These are phyloP conservation scores for Phytophthora chlamydospora DNA, from an alignment of 352 stramenopile species.

Conservation along the genomic window DNA sequence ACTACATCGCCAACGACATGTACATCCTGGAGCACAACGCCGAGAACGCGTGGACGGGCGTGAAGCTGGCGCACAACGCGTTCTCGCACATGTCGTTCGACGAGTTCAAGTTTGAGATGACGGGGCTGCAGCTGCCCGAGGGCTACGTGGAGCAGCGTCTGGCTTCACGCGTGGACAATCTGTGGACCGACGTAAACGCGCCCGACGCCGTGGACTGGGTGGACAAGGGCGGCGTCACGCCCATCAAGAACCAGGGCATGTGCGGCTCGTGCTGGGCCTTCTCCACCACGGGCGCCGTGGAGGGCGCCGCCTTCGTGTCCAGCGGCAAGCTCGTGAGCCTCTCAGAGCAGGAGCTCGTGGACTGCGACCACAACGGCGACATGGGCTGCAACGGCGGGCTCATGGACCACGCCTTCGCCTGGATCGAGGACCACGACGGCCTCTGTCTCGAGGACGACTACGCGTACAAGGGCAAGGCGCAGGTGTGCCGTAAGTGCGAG, in stretches of 20 bases:
- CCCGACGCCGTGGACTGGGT: constrained; percentile 95
- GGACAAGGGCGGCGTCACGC: constrained; percentile 91
- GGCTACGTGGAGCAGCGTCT: constrained; percentile 72
- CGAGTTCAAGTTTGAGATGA: constrained; percentile 91
- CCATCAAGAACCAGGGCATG: constrained; percentile 94
- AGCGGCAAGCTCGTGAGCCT: constrained; percentile 91
- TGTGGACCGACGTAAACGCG: constrained; percentile 48
- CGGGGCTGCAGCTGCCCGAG: constrained; percentile 54
- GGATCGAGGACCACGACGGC: constrained; percentile 90
- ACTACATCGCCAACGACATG: constrained; percentile 86
- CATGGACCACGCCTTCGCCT: constrained; percentile 98
- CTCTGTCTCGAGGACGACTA: constrained; percentile 97
- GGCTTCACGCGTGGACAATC: constrained; percentile 36
- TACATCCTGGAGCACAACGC: constrained; percentile 90
- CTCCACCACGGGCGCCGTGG: constrained; percentile 96
- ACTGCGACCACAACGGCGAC: constrained; percentile 96
- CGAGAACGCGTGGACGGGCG: constrained; percentile 68
- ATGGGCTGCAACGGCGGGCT: constrained; percentile 97
- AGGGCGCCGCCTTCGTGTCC: constrained; percentile 96
- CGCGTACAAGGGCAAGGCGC: constrained; percentile 89
- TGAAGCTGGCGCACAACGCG: constrained; percentile 60
- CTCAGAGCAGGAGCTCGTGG: constrained; percentile 98
- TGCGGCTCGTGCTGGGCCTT: constrained; percentile 98
- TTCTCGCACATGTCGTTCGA: constrained; percentile 94
- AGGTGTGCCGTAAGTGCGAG: constrained; percentile 83